Evolutionary conservation across 169 alveolate species (phyloP).

Genomic region (Plasmodium gallinaceum): DNA sequence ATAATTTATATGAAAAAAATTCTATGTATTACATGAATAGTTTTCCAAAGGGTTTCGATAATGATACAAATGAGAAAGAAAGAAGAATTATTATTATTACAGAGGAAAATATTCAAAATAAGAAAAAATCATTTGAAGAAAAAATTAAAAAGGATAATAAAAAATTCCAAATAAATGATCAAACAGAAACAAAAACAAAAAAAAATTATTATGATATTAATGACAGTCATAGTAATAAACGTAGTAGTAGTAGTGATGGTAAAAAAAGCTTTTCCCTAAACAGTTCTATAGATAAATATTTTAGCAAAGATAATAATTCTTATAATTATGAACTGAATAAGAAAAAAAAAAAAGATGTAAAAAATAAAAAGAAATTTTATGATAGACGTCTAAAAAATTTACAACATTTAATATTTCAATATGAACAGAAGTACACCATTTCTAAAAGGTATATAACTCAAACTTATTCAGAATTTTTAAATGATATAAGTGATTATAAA

Average conservation of each 20-base stretch:
- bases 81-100: neutral
- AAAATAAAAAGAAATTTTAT: neutral
- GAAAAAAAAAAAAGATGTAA: neutral
- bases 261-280: neutral
- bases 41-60: neutral
- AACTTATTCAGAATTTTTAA: neutral
- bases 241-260: neutral
- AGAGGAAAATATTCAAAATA: neutral
- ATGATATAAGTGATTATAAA: conserved; percentile 55
- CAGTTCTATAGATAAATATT: neutral
- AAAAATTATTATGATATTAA: neutral
- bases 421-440: conserved; percentile 40
- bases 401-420: conserved; percentile 58
- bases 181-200: neutral
- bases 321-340: neutral
- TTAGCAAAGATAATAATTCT: neutral
- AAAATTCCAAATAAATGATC: neutral
- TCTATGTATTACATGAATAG: conserved; percentile 6
- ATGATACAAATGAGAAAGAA: neutral
- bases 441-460: neutral
- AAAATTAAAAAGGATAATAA: neutral
- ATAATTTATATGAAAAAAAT: conserved; percentile 48
- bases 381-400: conserved; percentile 14
- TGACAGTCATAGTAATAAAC: neutral
- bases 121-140: neutral